These are phyloP conservation scores for Aspergillus ibericus DNA, from an alignment of 2,329 filamentous ascomycete species.

Conservation along the genomic window DNA sequence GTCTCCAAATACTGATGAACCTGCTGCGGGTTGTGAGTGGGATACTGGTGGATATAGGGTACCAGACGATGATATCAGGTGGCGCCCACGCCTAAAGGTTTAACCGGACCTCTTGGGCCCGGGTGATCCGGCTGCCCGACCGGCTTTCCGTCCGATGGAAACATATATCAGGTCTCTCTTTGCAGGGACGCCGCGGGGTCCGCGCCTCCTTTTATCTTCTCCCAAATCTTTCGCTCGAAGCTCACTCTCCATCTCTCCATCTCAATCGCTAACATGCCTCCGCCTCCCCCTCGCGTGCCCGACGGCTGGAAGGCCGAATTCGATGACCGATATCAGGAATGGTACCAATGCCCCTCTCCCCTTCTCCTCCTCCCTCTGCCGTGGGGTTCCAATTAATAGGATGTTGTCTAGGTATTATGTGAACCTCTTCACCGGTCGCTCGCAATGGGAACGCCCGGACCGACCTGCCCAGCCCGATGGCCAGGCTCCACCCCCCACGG, in stretches of 20 bases:
- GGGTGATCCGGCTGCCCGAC: neutral
- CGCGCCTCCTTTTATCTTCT: neutral
- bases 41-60: too few relatives aligned
- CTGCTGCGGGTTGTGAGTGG: too few relatives aligned
- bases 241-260: too few relatives aligned
- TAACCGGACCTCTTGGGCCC: neutral
- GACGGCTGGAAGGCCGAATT: conserved; percentile 3
- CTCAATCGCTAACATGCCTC: neutral
- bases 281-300: neutral
- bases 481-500: neutral
- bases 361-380: too few relatives aligned
- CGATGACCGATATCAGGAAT: conserved; percentile 4
- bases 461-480: neutral
- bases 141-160: too few relatives aligned
- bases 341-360: neutral
- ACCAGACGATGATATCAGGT: neutral
- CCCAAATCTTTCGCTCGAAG: too few relatives aligned
- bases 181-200: neutral
- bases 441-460: conserved; percentile 3
- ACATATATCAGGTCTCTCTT: too few relatives aligned
- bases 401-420: neutral
- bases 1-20: too few relatives aligned
- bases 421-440: neutral
- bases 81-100: neutral
- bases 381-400: too few relatives aligned